These are phyloP conservation scores for Borovskyia barvae DNA, from an alignment of 208 protist species.

Conservation along the genomic window DNA sequence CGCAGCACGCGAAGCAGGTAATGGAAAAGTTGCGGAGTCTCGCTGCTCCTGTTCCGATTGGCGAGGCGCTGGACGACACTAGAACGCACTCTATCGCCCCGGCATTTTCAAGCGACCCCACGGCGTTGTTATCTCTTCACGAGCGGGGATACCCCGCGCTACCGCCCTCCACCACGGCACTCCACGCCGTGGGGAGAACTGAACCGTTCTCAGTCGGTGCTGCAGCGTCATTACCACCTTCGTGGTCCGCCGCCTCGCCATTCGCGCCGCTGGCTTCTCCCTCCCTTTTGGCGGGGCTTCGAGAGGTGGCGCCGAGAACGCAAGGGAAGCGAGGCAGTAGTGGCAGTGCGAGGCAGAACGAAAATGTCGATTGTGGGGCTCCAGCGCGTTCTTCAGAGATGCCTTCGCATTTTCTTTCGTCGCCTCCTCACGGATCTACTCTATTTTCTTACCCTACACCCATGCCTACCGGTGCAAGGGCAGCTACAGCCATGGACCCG, in stretches of 20 bases:
- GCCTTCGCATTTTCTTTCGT: too few species aligned
- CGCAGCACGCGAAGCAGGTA: conserved; percentile 3
- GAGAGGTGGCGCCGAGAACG: background rate
- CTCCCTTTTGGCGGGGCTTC: conserved; percentile 5
- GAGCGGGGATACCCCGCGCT: background rate
- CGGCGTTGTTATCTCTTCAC: background rate
- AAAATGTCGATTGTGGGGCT: too few species aligned
- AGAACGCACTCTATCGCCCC: background rate
- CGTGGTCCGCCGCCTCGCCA: conserved; percentile 18
- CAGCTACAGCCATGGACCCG: too few species aligned
- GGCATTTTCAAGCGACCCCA: background rate
- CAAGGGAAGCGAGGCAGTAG: background rate
- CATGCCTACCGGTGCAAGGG: too few species aligned
- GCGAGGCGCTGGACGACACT: background rate
- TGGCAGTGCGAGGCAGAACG: too few species aligned
- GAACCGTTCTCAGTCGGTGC: background rate
- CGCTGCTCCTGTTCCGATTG: conserved; percentile 17
- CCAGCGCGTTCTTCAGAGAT: too few species aligned
- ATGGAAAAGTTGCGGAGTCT: conserved; percentile 20
- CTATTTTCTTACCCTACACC: too few species aligned
- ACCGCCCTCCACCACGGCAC: background rate
- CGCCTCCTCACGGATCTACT: too few species aligned
- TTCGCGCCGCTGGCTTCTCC: conserved; percentile 19
- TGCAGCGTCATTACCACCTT: conserved; percentile 2
- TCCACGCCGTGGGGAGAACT: background rate